Percentiles rank a stretch among this genome's conserved stretches.
Conservation (phyloP, 192 early-diverging fungal species). For the Paraglomus brasilianum region DNA sequence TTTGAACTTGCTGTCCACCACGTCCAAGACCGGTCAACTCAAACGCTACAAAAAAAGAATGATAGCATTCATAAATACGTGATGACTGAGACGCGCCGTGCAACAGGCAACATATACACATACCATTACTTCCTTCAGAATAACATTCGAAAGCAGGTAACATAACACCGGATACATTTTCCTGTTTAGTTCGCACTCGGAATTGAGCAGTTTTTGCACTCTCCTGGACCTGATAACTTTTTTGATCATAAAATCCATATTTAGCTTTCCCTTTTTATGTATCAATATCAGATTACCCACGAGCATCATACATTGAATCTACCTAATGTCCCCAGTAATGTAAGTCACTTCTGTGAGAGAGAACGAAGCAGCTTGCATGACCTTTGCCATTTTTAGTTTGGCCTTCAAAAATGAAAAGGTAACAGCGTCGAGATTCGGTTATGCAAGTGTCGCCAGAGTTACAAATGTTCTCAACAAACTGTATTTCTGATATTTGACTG, state of each 20-base stretch:
- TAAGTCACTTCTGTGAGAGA: constrained; percentile 97
- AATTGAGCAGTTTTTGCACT: constrained; percentile 88
- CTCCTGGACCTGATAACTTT: constrained; percentile 94
- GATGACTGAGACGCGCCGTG: neutral
- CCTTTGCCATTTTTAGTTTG: constrained; percentile 97
- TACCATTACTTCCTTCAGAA: constrained; percentile 87
- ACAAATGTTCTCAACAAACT: neutral
- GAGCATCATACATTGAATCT: constrained; percentile 5
- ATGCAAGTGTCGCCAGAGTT: constrained; percentile 9
- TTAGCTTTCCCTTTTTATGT: no score
- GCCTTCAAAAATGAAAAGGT: constrained; percentile 53
- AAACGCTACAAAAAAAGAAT: constrained; percentile 57
- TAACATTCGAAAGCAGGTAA: constrained; percentile 91
- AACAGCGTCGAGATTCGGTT: neutral
- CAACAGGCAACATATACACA: neutral
- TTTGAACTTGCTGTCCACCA: constrained; percentile 96
- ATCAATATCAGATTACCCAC: no score
- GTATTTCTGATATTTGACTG: neutral
- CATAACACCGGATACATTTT: constrained; percentile 98
- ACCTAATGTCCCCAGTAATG: constrained; percentile 94
- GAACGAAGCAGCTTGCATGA: constrained; percentile 98
- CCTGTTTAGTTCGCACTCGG: constrained; percentile 86
- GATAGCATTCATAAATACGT: neutral
- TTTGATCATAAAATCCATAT: no score
- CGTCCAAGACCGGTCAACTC: constrained; percentile 98